Conservation (phyloP, 345 rosid species). For the Noccaea caerulescens region DNA sequence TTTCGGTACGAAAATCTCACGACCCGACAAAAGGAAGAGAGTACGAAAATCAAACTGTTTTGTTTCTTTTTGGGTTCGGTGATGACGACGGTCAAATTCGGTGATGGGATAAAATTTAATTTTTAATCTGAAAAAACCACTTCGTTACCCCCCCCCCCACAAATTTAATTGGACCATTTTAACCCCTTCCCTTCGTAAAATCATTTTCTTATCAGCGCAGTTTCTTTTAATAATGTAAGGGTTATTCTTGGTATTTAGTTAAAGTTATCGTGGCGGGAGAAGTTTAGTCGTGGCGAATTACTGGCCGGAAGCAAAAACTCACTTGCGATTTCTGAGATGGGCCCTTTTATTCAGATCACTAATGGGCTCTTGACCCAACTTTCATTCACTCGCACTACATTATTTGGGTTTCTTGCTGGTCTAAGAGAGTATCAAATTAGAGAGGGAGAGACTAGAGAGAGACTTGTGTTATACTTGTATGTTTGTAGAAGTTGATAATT, state of each 20-base stretch:
- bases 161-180: neutral
- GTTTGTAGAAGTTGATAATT: too few species aligned
- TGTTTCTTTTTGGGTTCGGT: constrained; percentile 23
- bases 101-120: constrained; percentile 16
- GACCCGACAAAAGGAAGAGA: constrained; percentile 30
- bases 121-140: neutral
- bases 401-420: too few species aligned
- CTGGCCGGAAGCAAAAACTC: neutral
- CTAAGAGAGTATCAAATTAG: too few species aligned
- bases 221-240: neutral
- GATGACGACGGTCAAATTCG: constrained; percentile 23
- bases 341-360: neutral
- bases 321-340: neutral
- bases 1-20: constrained; percentile 25
- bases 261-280: constrained; percentile 38
- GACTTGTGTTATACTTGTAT: too few species aligned
- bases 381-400: too few species aligned
- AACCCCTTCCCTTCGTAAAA: neutral
- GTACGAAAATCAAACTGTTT: constrained; percentile 29
- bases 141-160: neutral
- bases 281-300: constrained; percentile 35
- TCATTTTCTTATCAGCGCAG: neutral
- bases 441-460: too few species aligned
- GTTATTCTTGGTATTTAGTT: neutral
- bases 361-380: constrained; percentile 16